These are phyloP conservation scores for Yamadazyma atmosphaerica DNA, from an alignment of 1,139 yeast genomes.

Conservation along the genomic window DNA sequence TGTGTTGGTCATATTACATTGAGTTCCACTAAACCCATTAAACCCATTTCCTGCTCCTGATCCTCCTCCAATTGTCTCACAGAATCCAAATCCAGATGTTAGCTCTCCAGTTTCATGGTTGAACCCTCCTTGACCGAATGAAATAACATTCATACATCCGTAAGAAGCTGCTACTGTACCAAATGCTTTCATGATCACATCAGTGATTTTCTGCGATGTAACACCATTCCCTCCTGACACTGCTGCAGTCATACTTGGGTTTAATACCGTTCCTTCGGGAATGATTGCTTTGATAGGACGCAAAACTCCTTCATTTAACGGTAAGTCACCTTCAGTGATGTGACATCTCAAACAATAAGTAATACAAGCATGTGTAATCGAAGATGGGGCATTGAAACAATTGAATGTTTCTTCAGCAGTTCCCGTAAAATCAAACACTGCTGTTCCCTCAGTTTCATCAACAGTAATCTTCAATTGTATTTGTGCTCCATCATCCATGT, in stretches of 20 bases:
- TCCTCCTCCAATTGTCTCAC: slow-evolving; percentile 52
- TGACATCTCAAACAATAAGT: slow-evolving; percentile 44
- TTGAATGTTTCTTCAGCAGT: slow-evolving; percentile 42
- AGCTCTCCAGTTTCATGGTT: slow-evolving; percentile 30
- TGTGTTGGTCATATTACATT: slow-evolving; percentile 48
- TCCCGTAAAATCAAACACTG: slow-evolving; percentile 59
- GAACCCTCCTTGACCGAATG: slow-evolving; percentile 45
- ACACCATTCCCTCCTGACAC: slow-evolving; percentile 51
- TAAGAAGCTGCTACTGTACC: slow-evolving; percentile 55
- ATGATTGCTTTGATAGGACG: slow-evolving; percentile 38
- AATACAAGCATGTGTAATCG: slow-evolving; percentile 43
- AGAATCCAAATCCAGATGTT: slow-evolving; percentile 44
- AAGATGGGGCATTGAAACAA: slow-evolving; percentile 45
- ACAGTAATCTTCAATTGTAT: slow-evolving; percentile 47
- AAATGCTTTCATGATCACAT: slow-evolving; percentile 68
- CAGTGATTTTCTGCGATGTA: slow-evolving; percentile 52
- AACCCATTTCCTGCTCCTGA: slow-evolving; percentile 41
- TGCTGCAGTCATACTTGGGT: slow-evolving; percentile 45
- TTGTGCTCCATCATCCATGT: slow-evolving; percentile 62
- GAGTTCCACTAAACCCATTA: slow-evolving; percentile 42
- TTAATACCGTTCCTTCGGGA: slow-evolving; percentile 38
- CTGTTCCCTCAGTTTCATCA: slow-evolving; percentile 43
- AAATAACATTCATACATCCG: slow-evolving; percentile 40
- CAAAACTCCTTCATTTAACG: slow-evolving; percentile 49
- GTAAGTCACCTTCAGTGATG: slow-evolving; percentile 50